A percentile compares a stretch with the other conserved stretches of the same genome.
phyloP scores from a whole-genome alignment of 176 grass and related monocot genomes.

The Cenchrus americanus region DNA sequence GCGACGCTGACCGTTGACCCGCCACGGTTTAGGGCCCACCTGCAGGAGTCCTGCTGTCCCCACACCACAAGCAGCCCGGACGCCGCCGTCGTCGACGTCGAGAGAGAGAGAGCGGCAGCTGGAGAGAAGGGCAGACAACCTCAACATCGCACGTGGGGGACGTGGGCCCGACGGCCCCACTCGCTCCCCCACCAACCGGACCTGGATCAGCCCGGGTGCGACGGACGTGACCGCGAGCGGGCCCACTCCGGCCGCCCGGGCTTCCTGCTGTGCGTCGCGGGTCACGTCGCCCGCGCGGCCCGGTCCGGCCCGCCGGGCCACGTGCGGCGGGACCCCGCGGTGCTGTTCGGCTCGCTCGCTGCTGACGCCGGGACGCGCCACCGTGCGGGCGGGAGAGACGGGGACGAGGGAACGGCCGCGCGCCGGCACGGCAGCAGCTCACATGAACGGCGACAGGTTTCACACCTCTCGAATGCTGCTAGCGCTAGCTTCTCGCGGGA shows the following conservation, averaged over 20 bases:
- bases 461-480: conserved; percentile 7
- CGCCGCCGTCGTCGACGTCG: neutral
- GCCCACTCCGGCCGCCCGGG: neutral
- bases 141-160: conserved; percentile 60
- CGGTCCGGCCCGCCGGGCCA: conserved; percentile 26
- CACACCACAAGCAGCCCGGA: neutral
- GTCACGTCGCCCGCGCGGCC: conserved; percentile 40
- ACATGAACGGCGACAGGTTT: conserved; percentile 31
- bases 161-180: conserved; percentile 44
- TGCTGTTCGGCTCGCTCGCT: neutral
- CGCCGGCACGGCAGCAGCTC: conserved; percentile 9
- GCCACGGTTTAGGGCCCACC: neutral
- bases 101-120: neutral
- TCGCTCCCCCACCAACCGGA: conserved; percentile 46
- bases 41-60: neutral
- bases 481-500: neutral
- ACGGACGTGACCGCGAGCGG: conserved; percentile 17
- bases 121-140: conserved; percentile 7
- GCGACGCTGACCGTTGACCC: conserved; percentile 42
- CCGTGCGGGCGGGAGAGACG: neutral
- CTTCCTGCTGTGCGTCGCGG: conserved; percentile 30
- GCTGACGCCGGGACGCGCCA: neutral
- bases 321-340: conserved; percentile 48
- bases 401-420: neutral
- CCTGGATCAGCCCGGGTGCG: conserved; percentile 39